Base-by-base conservation (phyloP, 371 early-diverging fungal genomes). In the Blastocladiella emersonii region DNA sequence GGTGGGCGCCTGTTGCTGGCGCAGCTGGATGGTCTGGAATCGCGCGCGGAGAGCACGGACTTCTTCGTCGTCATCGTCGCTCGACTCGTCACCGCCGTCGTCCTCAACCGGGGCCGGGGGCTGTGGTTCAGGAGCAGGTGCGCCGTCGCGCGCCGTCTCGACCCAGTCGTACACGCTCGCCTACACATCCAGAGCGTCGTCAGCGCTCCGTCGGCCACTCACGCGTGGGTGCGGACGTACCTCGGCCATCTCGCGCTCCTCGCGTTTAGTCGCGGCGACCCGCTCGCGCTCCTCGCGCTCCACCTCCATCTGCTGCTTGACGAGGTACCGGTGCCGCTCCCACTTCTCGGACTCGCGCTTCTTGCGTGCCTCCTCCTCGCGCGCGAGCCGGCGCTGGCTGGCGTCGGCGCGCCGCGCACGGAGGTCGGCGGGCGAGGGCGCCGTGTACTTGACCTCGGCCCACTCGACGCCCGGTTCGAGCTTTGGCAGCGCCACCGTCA, bases 401-500 rank as follows among this genome's bases (percentile, higher is more conserved):
- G 63, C 65, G 3, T 63, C 62, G 36, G 13, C 21, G 25, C 65
- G 45, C 0, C 65, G 61, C 4, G 64, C 56, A 60, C 49, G 51
- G 17, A 63, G 25, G 41, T 25, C 34, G 17, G 30, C 45, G 1
- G 23, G 61, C 25, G 37, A 19, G 3, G 44, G 30, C 39, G 41
- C n/a, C 3, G 10, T 34, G 43, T 35, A 43, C 34, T 57, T 61
- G 41, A 64, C 32, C 15, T 64, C 39, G 15, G 34, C 51, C 75
- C 75, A 74, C 19, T 57, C 1, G 21, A n/a, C 37, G 2, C 32
- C 36, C 17, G 66, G 61, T 34, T 44, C 41, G 66, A 57, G 37
- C 57, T 79, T 79, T 13, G 61, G 57, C 51, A 79, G 55, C 34
- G 61, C 64, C 30, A 77, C 67, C 49, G 57, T 66, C 15, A 72